phyloP scores from a whole-genome alignment of 441 rosid species.

The Pelargonium citronellum region DNA sequence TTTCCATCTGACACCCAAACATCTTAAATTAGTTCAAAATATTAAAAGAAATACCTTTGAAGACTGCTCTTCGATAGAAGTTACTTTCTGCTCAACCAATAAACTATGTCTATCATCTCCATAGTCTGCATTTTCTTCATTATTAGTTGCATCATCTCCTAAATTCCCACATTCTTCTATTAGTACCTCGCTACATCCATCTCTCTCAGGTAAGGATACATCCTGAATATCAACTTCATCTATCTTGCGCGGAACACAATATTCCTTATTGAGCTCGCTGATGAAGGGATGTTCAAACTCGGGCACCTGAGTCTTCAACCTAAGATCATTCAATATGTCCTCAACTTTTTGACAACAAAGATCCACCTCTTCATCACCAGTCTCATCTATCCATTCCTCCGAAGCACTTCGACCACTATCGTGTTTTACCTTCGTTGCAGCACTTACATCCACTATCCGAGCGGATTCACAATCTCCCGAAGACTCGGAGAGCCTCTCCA shows the following conservation, averaged over 20 bases:
- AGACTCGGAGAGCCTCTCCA: slow-evolving; percentile 53
- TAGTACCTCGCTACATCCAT: slow-evolving; percentile 5
- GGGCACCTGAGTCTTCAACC: slow-evolving; percentile 28
- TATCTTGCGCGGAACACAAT: slow-evolving; percentile 16
- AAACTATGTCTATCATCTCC: neutral
- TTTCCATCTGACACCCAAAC: neutral
- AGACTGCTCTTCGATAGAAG: neutral
- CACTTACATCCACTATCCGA: slow-evolving; percentile 23
- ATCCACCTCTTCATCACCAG: slow-evolving; percentile 31
- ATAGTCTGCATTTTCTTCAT: slow-evolving; percentile 16
- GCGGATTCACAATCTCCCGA: slow-evolving; percentile 28
- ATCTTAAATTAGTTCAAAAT: neutral
- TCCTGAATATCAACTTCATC: slow-evolving; percentile 16
- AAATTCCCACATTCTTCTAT: slow-evolving; percentile 25
- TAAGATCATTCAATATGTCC: slow-evolving; percentile 42
- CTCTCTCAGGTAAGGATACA: slow-evolving; percentile 7
- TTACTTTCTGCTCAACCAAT: neutral
- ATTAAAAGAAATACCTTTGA: neutral
- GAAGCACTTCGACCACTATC: slow-evolving; percentile 17
- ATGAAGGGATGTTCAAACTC: slow-evolving; percentile 21
- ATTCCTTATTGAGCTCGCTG: slow-evolving; percentile 14
- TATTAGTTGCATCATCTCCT: slow-evolving; percentile 20
- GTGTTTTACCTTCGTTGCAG: slow-evolving; percentile 21
- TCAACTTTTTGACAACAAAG: slow-evolving; percentile 37
- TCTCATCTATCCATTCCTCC: slow-evolving; percentile 21